phyloP scores from a whole-genome alignment of 2,329 filamentous ascomycete genomes.

The Colletotrichum sidae region DNA sequence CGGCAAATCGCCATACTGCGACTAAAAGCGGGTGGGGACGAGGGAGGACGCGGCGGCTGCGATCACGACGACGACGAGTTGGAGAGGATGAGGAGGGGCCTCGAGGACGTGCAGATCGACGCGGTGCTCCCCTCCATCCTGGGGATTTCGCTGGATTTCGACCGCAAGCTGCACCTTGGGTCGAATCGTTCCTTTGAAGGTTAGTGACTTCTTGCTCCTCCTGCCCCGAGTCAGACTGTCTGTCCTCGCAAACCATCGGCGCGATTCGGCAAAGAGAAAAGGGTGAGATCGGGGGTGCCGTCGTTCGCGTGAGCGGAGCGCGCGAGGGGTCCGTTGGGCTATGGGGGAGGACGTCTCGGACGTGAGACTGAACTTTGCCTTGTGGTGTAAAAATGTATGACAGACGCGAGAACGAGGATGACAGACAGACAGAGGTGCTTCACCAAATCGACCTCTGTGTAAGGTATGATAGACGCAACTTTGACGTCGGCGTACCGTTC shows the following conservation, averaged over 20 bases:
- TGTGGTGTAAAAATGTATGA: not conserved
- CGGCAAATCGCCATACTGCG: conserved; percentile 29
- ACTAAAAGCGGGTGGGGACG: conserved; percentile 3
- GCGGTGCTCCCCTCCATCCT: conserved; percentile 23
- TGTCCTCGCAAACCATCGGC: no score
- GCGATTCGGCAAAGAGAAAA: conserved; percentile 6
- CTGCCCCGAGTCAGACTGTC: no score
- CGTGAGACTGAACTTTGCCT: conserved; percentile 16
- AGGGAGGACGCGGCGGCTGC: not conserved
- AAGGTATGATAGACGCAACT: no score
- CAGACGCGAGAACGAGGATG: no score
- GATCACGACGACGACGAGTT: conserved; percentile 6
- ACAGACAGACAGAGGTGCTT: no score
- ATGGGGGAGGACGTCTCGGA: conserved; percentile 22
- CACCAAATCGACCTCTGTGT: no score
- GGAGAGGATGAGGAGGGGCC: conserved; percentile 15
- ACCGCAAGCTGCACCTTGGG: conserved; percentile 23
- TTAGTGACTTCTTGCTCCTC: no score
- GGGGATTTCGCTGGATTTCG: conserved; percentile 27
- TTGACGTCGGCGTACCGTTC: no score
- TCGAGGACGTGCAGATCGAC: conserved; percentile 33
- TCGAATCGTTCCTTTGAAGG: conserved; percentile 17
- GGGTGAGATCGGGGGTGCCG: not conserved
- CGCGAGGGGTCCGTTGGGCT: not conserved
- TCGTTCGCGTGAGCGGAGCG: conserved; percentile 13